Percentiles rank a stretch among this genome's conserved stretches.
phyloP scores from a whole-genome alignment of 1,284 basidiomycete species.

The Ustilago lituana region DNA sequence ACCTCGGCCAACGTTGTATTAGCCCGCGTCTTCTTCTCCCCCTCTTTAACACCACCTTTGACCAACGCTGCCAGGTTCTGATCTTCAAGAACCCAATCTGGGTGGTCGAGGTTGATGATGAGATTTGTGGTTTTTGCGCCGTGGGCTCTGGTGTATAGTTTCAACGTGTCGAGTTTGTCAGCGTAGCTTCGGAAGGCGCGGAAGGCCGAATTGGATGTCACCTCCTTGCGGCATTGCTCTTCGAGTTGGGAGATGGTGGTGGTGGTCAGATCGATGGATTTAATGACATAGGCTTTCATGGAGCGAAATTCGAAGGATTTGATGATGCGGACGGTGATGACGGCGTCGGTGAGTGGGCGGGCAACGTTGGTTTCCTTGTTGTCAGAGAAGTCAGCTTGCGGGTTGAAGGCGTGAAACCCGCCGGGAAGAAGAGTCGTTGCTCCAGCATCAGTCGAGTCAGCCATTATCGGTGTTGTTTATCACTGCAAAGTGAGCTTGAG shows the following conservation, averaged over 20 bases:
- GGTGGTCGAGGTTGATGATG: conserved; percentile 66
- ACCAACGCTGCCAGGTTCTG: conserved; percentile 5
- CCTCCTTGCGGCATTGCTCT: conserved; percentile 73
- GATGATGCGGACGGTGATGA: conserved; percentile 89
- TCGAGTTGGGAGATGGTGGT: conserved; percentile 82
- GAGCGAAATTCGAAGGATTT: conserved; percentile 94
- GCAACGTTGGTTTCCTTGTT: conserved; percentile 76
- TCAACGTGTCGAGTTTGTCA: conserved; percentile 77
- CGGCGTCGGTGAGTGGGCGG: conserved; percentile 77
- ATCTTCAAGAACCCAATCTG: conserved; percentile 60
- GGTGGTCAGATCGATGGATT: conserved; percentile 80
- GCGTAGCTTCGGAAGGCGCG: conserved; percentile 55
- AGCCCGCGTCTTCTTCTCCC: conserved; percentile 13
- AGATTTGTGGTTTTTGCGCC: conserved; percentile 77
- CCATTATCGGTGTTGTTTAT: too few species aligned
- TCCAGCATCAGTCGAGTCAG: not conserved
- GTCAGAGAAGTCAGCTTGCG: conserved; percentile 67
- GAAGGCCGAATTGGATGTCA: conserved; percentile 46
- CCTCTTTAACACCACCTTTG: not conserved
- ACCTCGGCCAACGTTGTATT: conserved; percentile 49
- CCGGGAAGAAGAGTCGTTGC: conserved; percentile 23
- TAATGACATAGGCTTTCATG: conserved; percentile 85
- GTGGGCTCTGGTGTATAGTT: conserved; percentile 92
- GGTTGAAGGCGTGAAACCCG: conserved; percentile 50
- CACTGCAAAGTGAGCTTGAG: too few species aligned